Conservation (phyloP, 1,284 basidiomycete species). For the Cryptococcus sp. region DNA sequence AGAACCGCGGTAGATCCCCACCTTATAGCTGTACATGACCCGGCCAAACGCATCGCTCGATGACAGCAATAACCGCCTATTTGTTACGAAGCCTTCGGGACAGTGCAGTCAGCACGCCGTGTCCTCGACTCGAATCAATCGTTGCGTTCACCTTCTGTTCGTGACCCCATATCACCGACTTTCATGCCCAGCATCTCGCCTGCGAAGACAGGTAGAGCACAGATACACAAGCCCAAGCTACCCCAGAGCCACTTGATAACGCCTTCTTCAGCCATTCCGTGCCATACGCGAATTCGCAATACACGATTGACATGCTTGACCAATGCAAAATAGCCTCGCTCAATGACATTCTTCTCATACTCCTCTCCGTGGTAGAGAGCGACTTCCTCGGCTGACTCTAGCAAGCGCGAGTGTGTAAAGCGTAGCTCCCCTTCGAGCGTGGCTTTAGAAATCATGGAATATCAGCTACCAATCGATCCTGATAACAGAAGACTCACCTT, state of each 20-base stretch:
- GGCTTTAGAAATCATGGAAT: slow-evolving; percentile 54
- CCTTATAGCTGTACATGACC: slow-evolving; percentile 90
- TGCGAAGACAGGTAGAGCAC: slow-evolving; percentile 92
- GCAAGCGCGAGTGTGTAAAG: slow-evolving; percentile 89
- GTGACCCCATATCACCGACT: slow-evolving; percentile 70
- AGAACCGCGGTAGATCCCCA: slow-evolving; percentile 9
- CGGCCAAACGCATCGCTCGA: slow-evolving; percentile 62
- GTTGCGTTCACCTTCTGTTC: slow-evolving; percentile 71
- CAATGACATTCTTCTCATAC: slow-evolving; percentile 89
- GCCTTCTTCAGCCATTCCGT: slow-evolving; percentile 89
- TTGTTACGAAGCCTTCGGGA: slow-evolving; percentile 80
- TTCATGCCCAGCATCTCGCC: slow-evolving; percentile 70
- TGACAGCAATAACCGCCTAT: slow-evolving; percentile 78
- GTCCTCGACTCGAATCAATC: not conserved
- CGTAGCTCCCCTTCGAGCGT: slow-evolving; percentile 85
- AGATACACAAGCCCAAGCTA: slow-evolving; percentile 86
- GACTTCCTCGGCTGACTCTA: slow-evolving; percentile 91
- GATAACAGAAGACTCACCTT: slow-evolving; percentile 28
- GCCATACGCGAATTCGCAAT: slow-evolving; percentile 79
- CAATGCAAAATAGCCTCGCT: slow-evolving; percentile 84
- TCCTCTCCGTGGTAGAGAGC: slow-evolving; percentile 90
- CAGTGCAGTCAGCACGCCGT: slow-evolving; percentile 5
- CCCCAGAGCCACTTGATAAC: slow-evolving; percentile 99
- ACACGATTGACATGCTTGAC: slow-evolving; percentile 87
- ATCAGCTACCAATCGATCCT: no score